Percentiles rank a stretch among this genome's conserved stretches.
Evolutionary conservation across 768 basidiomycete genomes (phyloP).

Genomic region (Lepiota venenata): DNA sequence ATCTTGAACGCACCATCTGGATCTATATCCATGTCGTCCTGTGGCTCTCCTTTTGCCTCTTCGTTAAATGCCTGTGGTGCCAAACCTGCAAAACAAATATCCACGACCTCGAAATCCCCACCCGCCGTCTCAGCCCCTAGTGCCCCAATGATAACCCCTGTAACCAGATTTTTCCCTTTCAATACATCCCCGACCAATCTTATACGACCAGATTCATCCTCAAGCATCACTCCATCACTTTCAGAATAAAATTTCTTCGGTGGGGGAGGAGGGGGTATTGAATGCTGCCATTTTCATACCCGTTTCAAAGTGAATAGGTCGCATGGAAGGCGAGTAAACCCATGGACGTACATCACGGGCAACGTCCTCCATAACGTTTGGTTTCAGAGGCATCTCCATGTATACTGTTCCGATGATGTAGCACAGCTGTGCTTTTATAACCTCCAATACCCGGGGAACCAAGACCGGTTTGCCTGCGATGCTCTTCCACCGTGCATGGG

Average conservation of each 20-base stretch:
- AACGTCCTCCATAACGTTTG: constrained; percentile 95
- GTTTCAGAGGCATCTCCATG: constrained; percentile 98
- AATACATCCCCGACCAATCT: constrained; percentile 78
- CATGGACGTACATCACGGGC: constrained; percentile 69
- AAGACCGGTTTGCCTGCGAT: constrained; percentile 62
- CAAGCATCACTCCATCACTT: constrained; percentile 82
- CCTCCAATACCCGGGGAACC: constrained; percentile 83
- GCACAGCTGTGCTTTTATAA: constrained; percentile 80
- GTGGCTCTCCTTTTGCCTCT: constrained; percentile 21
- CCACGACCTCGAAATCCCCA: constrained; percentile 94
- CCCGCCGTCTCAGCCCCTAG: constrained; percentile 86
- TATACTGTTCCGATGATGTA: constrained; percentile 95
- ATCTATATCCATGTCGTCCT: constrained; percentile 62
- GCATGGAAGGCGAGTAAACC: background rate
- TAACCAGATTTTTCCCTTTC: constrained; percentile 64
- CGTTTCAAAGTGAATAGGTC: background rate
- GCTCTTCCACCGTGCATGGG: constrained; percentile 36
- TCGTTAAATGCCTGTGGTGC: constrained; percentile 53
- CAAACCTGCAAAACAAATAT: constrained; percentile 82
- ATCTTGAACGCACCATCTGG: constrained; percentile 51
- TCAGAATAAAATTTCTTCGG: constrained; percentile 69
- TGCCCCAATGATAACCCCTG: constrained; percentile 87
- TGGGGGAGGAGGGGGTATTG: constrained; percentile 82
- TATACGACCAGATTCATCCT: constrained; percentile 95
- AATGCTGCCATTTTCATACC: constrained; percentile 52